Evolutionary conservation across 2,329 filamentous ascomycete genomes (phyloP).

Genomic region (Ophioceras dolichostomum): DNA sequence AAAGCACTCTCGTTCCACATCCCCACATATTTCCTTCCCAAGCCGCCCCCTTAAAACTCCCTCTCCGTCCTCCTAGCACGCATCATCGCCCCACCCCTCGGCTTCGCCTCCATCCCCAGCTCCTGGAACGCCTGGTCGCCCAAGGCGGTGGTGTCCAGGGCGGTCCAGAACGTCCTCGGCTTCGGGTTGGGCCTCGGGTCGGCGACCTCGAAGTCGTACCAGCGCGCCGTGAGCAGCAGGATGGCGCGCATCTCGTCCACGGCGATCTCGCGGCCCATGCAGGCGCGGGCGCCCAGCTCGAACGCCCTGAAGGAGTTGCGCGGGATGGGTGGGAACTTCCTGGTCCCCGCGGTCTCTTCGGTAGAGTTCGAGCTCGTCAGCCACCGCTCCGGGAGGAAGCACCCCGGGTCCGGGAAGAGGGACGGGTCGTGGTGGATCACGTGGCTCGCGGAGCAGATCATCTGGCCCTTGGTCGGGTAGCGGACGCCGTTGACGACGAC

Average conservation of each 20-base stretch:
- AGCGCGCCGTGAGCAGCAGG: constrained; percentile 4
- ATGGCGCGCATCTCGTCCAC: constrained; percentile 7
- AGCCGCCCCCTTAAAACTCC: background rate
- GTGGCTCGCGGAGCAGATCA: constrained; percentile 26
- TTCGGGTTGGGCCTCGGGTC: background rate
- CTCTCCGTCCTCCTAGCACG: constrained; percentile 1
- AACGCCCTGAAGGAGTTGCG: constrained; percentile 42
- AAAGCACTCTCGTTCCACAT: too few species aligned
- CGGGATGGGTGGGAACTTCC: constrained; percentile 18
- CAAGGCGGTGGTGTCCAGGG: background rate
- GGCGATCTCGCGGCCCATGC: constrained; percentile 33
- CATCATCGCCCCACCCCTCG: constrained; percentile 1
- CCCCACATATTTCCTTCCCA: too few species aligned
- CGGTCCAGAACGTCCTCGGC: background rate
- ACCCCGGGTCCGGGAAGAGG: constrained; percentile 28
- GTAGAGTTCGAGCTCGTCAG: too few species aligned
- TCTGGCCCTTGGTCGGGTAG: constrained; percentile 30
- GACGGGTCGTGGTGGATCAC: constrained; percentile 23
- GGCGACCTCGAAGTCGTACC: constrained; percentile 4
- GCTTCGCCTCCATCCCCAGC: background rate
- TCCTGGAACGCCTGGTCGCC: constrained; percentile 3
- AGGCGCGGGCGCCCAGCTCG: constrained; percentile 39
- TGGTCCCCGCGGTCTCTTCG: constrained; percentile 16
- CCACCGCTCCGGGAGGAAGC: constrained; percentile 36
- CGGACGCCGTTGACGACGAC: constrained; percentile 27